Evolutionary conservation across 1,284 basidiomycete genomes (phyloP).

Genomic region (Ceraceosorus bombacis): DNA sequence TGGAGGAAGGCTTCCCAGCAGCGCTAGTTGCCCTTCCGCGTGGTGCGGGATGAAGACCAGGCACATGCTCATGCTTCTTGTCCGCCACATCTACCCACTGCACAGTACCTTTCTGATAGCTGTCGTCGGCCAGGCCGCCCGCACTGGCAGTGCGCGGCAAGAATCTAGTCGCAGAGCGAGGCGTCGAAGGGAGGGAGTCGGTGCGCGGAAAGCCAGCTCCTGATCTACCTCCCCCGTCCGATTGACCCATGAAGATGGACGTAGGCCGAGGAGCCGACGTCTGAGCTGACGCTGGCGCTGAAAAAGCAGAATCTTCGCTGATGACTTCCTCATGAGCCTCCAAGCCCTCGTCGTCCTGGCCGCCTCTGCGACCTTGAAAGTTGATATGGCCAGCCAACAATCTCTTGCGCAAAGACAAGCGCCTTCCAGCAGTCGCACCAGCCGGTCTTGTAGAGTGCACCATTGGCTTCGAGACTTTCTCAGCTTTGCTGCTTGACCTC

Average conservation of each 20-base stretch:
- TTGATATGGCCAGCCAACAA: not conserved
- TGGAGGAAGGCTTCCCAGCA: not conserved
- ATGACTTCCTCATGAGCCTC: not conserved
- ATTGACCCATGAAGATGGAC: not conserved
- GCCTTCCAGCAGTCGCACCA: not conserved
- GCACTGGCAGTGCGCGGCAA: not conserved
- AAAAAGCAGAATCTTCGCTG: not conserved
- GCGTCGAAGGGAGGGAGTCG: not conserved
- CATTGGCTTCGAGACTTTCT: not conserved
- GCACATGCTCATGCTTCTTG: not conserved
- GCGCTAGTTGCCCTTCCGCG: too few species aligned
- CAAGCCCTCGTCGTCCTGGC: not conserved
- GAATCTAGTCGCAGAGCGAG: not conserved
- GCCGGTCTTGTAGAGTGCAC: not conserved
- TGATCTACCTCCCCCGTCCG: not conserved
- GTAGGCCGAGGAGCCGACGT: not conserved
- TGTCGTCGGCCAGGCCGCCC: not conserved
- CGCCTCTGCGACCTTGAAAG: not conserved
- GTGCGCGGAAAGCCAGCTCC: not conserved
- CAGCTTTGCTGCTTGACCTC: not conserved
- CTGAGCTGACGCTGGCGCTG: not conserved
- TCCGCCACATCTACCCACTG: not conserved
- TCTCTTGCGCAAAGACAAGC: not conserved
- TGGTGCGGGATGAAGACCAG: not conserved
- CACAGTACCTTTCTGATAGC: not conserved